Evolutionary conservation across 208 protist species (phyloP).

Genomic region (Leishmania amazonensis): DNA sequence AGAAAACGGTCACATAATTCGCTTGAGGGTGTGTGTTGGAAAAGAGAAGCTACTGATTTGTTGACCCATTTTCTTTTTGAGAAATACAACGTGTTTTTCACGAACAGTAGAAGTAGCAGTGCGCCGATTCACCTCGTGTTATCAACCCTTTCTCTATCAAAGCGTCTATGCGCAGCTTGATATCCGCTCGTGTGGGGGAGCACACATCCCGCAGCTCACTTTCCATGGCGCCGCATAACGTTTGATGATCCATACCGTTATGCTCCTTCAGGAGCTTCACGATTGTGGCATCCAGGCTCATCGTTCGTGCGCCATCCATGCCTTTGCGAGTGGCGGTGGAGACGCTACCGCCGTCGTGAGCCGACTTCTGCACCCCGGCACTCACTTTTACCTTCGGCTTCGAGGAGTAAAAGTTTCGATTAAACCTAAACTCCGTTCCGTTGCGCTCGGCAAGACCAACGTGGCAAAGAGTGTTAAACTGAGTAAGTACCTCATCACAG

Average conservation of each 20-base stretch:
- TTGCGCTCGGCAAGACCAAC: constrained; percentile 31
- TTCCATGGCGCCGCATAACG: constrained; percentile 47
- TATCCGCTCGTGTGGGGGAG: constrained; percentile 42
- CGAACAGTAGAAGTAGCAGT: constrained; percentile 36
- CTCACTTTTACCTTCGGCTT: constrained; percentile 36
- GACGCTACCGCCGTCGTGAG: constrained; percentile 6
- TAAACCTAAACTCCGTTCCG: constrained; percentile 39
- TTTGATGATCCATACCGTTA: constrained; percentile 51
- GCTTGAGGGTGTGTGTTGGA: not conserved
- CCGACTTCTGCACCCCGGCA: constrained; percentile 18
- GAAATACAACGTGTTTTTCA: constrained; percentile 4
- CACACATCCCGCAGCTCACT: constrained; percentile 35
- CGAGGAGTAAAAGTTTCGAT: constrained; percentile 36
- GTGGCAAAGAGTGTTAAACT: constrained; percentile 46
- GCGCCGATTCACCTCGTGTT: constrained; percentile 30
- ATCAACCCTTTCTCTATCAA: constrained; percentile 79
- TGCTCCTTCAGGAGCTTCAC: constrained; percentile 67
- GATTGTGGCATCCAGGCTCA: constrained; percentile 66
- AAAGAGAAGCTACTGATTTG: constrained; percentile 8
- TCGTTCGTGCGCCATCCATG: constrained; percentile 34
- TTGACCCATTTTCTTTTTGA: constrained; percentile 1
- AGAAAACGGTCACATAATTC: not conserved
- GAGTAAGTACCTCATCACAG: constrained; percentile 31
- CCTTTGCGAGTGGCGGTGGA: constrained; percentile 6
- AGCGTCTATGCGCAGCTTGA: constrained; percentile 62